A percentile compares a stretch with the other conserved stretches of the same genome.
phyloP scores from a whole-genome alignment of 2,329 filamentous ascomycete genomes.

The Alternaria sp. region DNA sequence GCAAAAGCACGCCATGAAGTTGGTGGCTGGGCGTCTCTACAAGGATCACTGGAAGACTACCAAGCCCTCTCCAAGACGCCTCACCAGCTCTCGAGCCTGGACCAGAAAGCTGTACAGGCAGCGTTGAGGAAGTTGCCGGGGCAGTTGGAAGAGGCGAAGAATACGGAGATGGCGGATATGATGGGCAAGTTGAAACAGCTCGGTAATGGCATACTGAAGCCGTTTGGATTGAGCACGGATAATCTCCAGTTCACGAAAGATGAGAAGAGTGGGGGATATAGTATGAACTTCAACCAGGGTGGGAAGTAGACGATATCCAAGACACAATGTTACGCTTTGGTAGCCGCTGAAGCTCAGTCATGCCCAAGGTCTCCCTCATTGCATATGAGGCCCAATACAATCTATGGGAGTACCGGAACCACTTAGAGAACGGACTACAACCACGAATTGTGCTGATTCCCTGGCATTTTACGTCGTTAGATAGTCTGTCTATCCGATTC shows the following conservation, averaged over 20 bases:
- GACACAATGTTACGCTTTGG: too few species aligned
- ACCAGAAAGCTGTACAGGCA: slow-evolving; percentile 72
- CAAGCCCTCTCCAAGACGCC: slow-evolving; percentile 67
- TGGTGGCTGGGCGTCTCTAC: slow-evolving; percentile 80
- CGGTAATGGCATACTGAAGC: slow-evolving; percentile 90
- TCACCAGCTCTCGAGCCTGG: slow-evolving; percentile 68
- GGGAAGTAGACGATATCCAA: slow-evolving; percentile 3
- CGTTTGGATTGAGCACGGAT: slow-evolving; percentile 91
- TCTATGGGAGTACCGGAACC: too few species aligned
- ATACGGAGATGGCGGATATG: slow-evolving; percentile 93
- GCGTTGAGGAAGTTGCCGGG: slow-evolving; percentile 73
- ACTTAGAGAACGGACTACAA: too few species aligned
- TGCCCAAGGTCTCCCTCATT: too few species aligned
- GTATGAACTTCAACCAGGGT: slow-evolving; percentile 81
- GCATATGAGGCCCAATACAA: too few species aligned
- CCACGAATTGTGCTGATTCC: too few species aligned
- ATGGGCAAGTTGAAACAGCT: slow-evolving; percentile 95
- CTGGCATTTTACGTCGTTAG: too few species aligned
- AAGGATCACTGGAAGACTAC: slow-evolving; percentile 84
- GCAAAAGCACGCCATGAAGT: slow-evolving; percentile 76
- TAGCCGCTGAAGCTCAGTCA: too few species aligned
- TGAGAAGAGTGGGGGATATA: slow-evolving; percentile 88
- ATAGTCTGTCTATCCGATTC: too few species aligned
- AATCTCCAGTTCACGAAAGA: slow-evolving; percentile 96
- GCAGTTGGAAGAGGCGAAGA: slow-evolving; percentile 78